Conservation (phyloP, 208 protist species). For the Wallacemonas collosoma region DNA sequence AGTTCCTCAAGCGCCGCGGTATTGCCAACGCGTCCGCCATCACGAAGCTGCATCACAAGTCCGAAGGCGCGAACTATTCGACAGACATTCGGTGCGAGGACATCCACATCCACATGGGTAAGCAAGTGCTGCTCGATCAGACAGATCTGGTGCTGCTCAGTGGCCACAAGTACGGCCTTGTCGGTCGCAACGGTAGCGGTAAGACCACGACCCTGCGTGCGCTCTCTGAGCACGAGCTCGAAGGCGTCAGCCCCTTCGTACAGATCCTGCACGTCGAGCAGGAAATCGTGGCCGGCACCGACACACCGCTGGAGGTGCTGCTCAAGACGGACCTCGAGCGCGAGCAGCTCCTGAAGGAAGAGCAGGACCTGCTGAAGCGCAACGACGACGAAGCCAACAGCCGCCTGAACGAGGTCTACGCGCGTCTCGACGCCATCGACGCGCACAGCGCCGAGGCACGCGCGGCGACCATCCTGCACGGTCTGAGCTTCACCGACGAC, state of each 20-base stretch:
- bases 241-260: slow-evolving; percentile 95
- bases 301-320: slow-evolving; percentile 91
- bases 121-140: slow-evolving; percentile 80
- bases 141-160: slow-evolving; percentile 82
- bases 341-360: slow-evolving; percentile 87
- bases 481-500: slow-evolving; percentile 95
- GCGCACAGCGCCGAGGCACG: slow-evolving; percentile 93
- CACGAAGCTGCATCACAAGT: slow-evolving; percentile 87
- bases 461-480: slow-evolving; percentile 85
- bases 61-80: slow-evolving; percentile 72
- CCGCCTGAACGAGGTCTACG: slow-evolving; percentile 94
- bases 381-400: slow-evolving; percentile 74
- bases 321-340: slow-evolving; percentile 93
- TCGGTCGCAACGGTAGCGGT: slow-evolving; percentile 95
- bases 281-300: slow-evolving; percentile 89
- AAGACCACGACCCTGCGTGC: slow-evolving; percentile 96
- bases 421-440: slow-evolving; percentile 95
- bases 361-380: slow-evolving; percentile 88
- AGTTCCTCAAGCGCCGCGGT: slow-evolving; percentile 86
- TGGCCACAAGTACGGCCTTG: slow-evolving; percentile 95
- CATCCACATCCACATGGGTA: slow-evolving; percentile 92
- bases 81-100: slow-evolving; percentile 87
- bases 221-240: slow-evolving; percentile 91
- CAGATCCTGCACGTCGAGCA: slow-evolving; percentile 98
- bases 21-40: slow-evolving; percentile 74